These are phyloP conservation scores for Colletotrichum lentis DNA, from an alignment of 2,329 filamentous ascomycete species.

Conservation along the genomic window DNA sequence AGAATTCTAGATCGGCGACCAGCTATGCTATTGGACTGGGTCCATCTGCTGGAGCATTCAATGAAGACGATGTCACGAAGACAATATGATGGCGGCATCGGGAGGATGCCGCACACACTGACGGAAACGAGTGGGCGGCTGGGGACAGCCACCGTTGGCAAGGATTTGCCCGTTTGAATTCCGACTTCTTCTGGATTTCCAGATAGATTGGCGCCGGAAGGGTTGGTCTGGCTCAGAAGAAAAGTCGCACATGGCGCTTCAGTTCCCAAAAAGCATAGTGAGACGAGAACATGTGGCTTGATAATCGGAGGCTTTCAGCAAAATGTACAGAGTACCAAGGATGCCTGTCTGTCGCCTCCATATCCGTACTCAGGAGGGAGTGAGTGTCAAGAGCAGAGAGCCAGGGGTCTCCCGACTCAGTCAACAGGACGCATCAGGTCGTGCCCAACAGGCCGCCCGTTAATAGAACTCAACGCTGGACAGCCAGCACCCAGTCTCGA, in stretches of 20 bases:
- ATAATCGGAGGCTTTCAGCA: not conserved
- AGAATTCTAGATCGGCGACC: slow-evolving; percentile 22
- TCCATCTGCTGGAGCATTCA: slow-evolving; percentile 8
- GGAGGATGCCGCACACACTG: not conserved
- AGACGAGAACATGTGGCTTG: not conserved
- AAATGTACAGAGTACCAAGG: not conserved
- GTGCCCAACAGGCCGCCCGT: slow-evolving; percentile 23
- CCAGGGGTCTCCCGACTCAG: slow-evolving; percentile 19
- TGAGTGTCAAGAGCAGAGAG: slow-evolving; percentile 1
- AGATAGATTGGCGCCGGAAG: slow-evolving; percentile 8
- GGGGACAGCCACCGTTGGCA: not conserved
- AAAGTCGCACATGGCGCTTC: slow-evolving; percentile 4
- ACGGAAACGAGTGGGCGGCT: not conserved
- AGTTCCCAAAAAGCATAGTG: not conserved
- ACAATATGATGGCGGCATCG: slow-evolving; percentile 15
- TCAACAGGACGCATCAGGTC: slow-evolving; percentile 27
- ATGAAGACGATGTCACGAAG: slow-evolving; percentile 23
- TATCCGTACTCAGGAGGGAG: not conserved
- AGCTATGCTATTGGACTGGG: slow-evolving; percentile 16
- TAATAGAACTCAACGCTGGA: slow-evolving; percentile 24
- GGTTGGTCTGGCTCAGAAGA: slow-evolving; percentile 10
- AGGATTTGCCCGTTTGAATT: not conserved
- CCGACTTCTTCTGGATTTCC: not conserved
- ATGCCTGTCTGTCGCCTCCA: too few relatives aligned
- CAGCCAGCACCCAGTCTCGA: slow-evolving; percentile 8